Evolutionary conservation across 2,329 filamentous ascomycete genomes (phyloP).

Genomic region (Xylariales sp.): DNA sequence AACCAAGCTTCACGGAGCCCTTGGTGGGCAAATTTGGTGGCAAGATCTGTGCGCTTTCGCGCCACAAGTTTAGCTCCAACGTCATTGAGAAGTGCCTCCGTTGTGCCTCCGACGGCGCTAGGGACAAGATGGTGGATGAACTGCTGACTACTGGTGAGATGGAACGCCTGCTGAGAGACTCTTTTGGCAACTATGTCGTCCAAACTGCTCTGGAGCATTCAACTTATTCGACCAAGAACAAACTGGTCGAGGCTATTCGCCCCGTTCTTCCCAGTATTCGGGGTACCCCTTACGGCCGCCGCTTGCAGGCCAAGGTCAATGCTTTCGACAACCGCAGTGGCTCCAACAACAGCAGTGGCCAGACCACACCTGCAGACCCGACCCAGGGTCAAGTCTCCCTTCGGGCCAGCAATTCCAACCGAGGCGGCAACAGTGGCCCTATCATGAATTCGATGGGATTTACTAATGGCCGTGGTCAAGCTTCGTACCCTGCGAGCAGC

Average conservation of each 20-base stretch:
- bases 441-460: conserved; percentile 4
- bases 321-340: conserved; percentile 46
- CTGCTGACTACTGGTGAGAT: conserved; percentile 71
- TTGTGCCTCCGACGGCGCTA: conserved; percentile 70
- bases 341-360: conserved; percentile 35
- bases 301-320: conserved; percentile 85
- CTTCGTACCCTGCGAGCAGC: conserved; percentile 27
- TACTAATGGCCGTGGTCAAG: conserved; percentile 22
- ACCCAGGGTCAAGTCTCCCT: conserved; percentile 51
- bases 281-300: conserved; percentile 88
- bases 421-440: conserved; percentile 16
- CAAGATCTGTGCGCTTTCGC: conserved; percentile 68
- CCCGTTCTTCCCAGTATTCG: conserved; percentile 81
- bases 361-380: conserved; percentile 47
- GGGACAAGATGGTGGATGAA: conserved; percentile 80
- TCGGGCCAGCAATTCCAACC: conserved; percentile 32
- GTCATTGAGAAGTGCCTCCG: conserved; percentile 96
- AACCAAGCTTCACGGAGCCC: conserved; percentile 82
- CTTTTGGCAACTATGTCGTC: conserved; percentile 95
- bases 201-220: conserved; percentile 91
- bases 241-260: conserved; percentile 78
- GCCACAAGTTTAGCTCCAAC: conserved; percentile 99
- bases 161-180: conserved; percentile 84
- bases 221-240: conserved; percentile 66
- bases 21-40: conserved; percentile 77